phyloP scores from a whole-genome alignment of 1,284 basidiomycete genomes.

The Ustilago xerochloae region DNA sequence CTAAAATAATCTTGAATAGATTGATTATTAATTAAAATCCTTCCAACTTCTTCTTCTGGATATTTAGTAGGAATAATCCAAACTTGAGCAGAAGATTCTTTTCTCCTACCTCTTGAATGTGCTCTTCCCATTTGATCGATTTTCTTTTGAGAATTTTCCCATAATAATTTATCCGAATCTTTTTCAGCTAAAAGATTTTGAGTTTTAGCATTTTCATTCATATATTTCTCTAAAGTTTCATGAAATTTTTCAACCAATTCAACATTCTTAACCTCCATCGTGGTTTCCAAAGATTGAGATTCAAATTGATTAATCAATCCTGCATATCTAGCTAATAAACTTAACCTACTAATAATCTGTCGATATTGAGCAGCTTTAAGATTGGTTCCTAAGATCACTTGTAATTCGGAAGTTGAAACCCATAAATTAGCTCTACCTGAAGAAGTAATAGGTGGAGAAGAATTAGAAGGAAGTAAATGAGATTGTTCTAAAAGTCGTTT shows the following conservation, averaged over 20 bases:
- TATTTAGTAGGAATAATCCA: constrained; percentile 86
- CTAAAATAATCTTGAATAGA: constrained; percentile 84
- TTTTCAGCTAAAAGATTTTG: constrained; percentile 24
- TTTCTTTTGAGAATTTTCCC: constrained; percentile 6
- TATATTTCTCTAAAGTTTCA: constrained; percentile 48
- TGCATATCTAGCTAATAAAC: constrained; percentile 79
- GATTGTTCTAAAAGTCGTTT: constrained; percentile 75
- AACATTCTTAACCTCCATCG: not conserved
- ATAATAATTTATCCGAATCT: constrained; percentile 22
- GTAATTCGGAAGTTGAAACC: constrained; percentile 76
- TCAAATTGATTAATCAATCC: constrained; percentile 68
- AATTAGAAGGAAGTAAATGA: constrained; percentile 81
- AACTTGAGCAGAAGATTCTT: constrained; percentile 72
- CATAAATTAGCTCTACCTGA: constrained; percentile 69
- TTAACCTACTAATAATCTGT: constrained; percentile 76
- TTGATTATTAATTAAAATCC: constrained; percentile 84
- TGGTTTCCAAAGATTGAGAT: no score
- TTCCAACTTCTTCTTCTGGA: constrained; percentile 65
- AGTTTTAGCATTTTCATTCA: constrained; percentile 46
- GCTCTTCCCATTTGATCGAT: constrained; percentile 53
- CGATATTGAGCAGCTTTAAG: constrained; percentile 81
- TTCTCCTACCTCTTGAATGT: constrained; percentile 58
- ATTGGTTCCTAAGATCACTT: constrained; percentile 73
- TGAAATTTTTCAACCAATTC: constrained; percentile 43
- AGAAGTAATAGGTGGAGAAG: constrained; percentile 71